Base-by-base conservation (phyloP, 2,329 filamentous ascomycete genomes). In the Macrophomina pseudophaseolina region DNA sequence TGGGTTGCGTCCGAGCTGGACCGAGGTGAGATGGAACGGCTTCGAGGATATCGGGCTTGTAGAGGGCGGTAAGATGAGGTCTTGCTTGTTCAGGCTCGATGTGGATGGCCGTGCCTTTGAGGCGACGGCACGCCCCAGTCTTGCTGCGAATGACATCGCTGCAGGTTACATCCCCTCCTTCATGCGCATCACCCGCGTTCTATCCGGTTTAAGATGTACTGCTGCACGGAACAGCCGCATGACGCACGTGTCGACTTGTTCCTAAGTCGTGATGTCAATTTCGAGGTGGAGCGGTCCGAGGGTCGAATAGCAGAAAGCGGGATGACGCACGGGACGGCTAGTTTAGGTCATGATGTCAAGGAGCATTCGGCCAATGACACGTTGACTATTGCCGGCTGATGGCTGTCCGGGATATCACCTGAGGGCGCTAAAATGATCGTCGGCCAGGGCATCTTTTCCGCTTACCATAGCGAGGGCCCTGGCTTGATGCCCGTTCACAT, bases 251-350 rank as follows among this genome's bases (percentile, higher is more conserved):
- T 33, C 16, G 35, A 18, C 18, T 18, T 38, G 35, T 7, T 16
- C 11, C 52, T 3, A 38, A 18, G 18, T 28, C 32, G 52, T 54
- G 52, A 54, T 54, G 52, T 54, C 52, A 54, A 54, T 54, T 18
- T 3, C 9, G 16, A 28, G 32, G 52, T 12, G 18, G 32, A 32
- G 8, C 23, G 8, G 12, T 30, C 16, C 49, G 12, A 12, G 18
- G 28, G 14, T n/a, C 28, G 51, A 8, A 44, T 58, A 18, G 53
- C 12, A 5, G 18, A 54, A 6, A 23, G 38, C 38, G 35, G 53
- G 35, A 42, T 58, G 53, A 58, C 53, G 53, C 35, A 42, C 23
- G 53, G 35, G 35, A 16, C 18, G 53, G 23, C 35, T 58, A 23
- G 11, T 44, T 58, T 30, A 40, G 53, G 35, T n/a, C 5, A 16